phyloP scores from a whole-genome alignment of 164 flowering plant species.

The Pachysandra terminalis region DNA sequence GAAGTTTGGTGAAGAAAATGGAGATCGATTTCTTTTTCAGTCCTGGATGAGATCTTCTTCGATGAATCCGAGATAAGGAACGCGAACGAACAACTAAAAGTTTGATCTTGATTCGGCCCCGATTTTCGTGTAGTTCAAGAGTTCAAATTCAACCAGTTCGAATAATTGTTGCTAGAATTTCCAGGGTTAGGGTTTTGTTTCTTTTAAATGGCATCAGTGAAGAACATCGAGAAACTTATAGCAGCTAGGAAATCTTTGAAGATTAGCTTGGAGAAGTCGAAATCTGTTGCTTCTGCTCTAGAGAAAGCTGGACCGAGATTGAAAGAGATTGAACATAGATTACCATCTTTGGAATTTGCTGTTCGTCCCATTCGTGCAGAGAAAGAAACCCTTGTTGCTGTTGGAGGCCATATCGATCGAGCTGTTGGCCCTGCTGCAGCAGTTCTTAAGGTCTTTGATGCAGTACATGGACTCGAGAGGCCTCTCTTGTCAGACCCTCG shows the following conservation, averaged over 20 bases:
- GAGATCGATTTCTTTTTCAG: conserved; percentile 13
- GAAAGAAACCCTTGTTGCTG: conserved; percentile 63
- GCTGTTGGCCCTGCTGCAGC: conserved; percentile 92
- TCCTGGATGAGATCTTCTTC: conserved; percentile 13
- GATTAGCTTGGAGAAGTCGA: conserved; percentile 70
- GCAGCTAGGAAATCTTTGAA: conserved; percentile 61
- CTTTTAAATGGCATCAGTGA: conserved; percentile 18
- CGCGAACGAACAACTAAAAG: background rate
- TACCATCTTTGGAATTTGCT: conserved; percentile 63
- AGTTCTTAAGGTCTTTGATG: conserved; percentile 85
- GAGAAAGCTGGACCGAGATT: conserved; percentile 66
- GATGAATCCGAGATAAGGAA: background rate
- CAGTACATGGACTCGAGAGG: conserved; percentile 77
- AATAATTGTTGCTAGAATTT: background rate
- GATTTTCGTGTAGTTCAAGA: background rate
- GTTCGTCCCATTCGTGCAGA: conserved; percentile 77
- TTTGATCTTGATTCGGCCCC: background rate
- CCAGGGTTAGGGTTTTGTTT: conserved; percentile 15
- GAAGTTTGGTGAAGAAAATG: conserved; percentile 24
- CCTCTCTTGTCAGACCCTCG: conserved; percentile 65
- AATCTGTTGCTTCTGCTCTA: conserved; percentile 46
- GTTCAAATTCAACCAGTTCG: background rate
- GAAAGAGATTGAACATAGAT: conserved; percentile 55
- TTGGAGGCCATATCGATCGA: conserved; percentile 81
- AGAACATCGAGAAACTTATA: conserved; percentile 40